These are phyloP conservation scores for Spinacia oleracea DNA, from an alignment of 179 eudicot genomes.

Conservation along the genomic window DNA sequence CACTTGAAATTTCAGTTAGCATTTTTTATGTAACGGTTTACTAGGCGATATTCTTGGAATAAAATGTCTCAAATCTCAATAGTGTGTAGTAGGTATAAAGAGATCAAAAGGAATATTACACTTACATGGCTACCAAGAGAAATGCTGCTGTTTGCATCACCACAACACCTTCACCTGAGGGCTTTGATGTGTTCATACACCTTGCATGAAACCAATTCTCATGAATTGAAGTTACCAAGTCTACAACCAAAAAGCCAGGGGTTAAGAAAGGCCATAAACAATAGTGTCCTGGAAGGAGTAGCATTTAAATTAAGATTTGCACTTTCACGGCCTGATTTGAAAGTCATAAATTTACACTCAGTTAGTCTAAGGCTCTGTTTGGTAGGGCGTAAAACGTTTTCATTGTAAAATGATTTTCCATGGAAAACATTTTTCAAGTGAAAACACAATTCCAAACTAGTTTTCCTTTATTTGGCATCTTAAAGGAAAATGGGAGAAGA, in stretches of 20 bases:
- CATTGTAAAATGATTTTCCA: no score
- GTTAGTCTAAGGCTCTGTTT: no score
- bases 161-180: conserved; percentile 87
- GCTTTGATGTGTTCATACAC: conserved; percentile 70
- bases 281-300: background rate
- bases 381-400: no score
- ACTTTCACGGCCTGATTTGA: background rate
- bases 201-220: conserved; percentile 89
- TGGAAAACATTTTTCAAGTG: no score
- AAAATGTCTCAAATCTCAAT: background rate
- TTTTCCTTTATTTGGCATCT: no score
- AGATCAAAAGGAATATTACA: background rate
- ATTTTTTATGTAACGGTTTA: no score
- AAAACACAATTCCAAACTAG: no score
- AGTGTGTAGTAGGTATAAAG: background rate
- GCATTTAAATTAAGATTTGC: background rate
- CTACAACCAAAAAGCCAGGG: conserved; percentile 37
- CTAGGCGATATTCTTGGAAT: background rate
- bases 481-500: no score
- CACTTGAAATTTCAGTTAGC: background rate
- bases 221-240: conserved; percentile 80
- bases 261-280: background rate
- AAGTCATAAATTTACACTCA: background rate
- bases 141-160: conserved; percentile 69
- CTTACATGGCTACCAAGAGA: conserved; percentile 78